A percentile compares a stretch with the other conserved stretches of the same genome.
Evolutionary conservation across 129 eudicot genomes (phyloP).

Genomic region (Erigeron canadensis): DNA sequence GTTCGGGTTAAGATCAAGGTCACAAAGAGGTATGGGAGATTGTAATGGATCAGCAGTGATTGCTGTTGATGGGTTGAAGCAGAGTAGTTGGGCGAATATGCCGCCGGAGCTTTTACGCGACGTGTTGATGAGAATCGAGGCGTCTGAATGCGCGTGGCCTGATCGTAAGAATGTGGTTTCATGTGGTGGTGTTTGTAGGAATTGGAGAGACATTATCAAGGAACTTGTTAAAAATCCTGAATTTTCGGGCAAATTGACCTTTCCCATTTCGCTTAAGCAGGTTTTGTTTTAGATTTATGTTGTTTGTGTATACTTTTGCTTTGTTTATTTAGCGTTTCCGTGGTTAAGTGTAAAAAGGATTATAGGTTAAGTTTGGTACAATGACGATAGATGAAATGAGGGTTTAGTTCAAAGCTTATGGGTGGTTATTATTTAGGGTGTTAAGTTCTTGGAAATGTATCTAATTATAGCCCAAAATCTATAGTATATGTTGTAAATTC

Average conservation of each 20-base stretch:
- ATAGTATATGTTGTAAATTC: no score
- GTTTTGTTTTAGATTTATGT: conserved; percentile 24
- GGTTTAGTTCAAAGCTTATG: no score
- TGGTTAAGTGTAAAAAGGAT: no score
- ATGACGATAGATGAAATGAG: no score
- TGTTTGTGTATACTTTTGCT: no score
- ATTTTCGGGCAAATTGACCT: conserved; percentile 66
- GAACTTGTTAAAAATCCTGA: conserved; percentile 75
- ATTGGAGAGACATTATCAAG: conserved; percentile 85
- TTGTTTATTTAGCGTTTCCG: no score
- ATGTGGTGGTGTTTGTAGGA: conserved; percentile 92
- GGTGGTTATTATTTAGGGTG: no score
- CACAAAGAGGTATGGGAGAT: conserved; percentile 62
- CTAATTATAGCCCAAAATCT: no score
- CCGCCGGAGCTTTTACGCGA: conserved; percentile 91
- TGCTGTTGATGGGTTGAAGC: conserved; percentile 71
- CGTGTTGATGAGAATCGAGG: conserved; percentile 82
- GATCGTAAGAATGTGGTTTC: conserved; percentile 71
- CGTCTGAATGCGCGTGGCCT: conserved; percentile 72
- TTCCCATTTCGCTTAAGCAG: conserved; percentile 95
- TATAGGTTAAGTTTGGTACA: no score
- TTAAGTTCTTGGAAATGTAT: no score
- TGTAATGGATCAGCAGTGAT: conserved; percentile 7
- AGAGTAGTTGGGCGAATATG: conserved; percentile 95
- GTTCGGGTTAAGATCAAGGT: conserved; percentile 80